Percentiles rank a stretch among this genome's conserved stretches.
These are phyloP conservation scores for Camellia japonica DNA, from an alignment of 148 eudicot genomes.

Conservation along the genomic window DNA sequence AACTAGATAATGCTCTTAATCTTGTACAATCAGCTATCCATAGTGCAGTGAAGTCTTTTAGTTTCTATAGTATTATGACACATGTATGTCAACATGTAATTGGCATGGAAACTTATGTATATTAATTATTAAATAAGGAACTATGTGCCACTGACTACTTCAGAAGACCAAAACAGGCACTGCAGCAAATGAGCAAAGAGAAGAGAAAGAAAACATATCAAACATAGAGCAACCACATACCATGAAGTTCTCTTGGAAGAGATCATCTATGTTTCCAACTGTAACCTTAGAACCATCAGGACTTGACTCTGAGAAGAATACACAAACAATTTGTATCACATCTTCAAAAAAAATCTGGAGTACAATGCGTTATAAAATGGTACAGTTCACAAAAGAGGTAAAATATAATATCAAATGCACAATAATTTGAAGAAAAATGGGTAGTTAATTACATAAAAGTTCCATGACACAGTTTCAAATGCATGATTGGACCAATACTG, in stretches of 20 bases:
- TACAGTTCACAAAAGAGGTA: neutral
- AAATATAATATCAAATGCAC: neutral
- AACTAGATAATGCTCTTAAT: neutral
- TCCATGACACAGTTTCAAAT: neutral
- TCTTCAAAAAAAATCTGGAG: neutral
- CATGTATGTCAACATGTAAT: neutral
- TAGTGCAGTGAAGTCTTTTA: neutral
- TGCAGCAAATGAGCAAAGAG: conserved; percentile 1
- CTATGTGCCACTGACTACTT: neutral
- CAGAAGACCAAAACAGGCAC: neutral
- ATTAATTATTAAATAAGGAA: neutral
- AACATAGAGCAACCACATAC: conserved; percentile 30
- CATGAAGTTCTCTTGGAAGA: conserved; percentile 37
- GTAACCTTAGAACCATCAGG: conserved; percentile 25
- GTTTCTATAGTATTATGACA: neutral
- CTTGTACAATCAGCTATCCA: neutral
- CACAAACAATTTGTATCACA: neutral
- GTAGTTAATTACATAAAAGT: neutral
- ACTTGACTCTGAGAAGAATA: conserved; percentile 36
- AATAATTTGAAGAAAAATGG: neutral
- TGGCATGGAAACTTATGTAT: neutral
- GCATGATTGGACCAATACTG: too few species aligned
- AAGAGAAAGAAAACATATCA: neutral
- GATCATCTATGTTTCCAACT: conserved; percentile 31
- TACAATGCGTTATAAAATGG: neutral